These are phyloP conservation scores for Aphanomyces invadans DNA, from an alignment of 352 stramenopile genomes.

Conservation along the genomic window DNA sequence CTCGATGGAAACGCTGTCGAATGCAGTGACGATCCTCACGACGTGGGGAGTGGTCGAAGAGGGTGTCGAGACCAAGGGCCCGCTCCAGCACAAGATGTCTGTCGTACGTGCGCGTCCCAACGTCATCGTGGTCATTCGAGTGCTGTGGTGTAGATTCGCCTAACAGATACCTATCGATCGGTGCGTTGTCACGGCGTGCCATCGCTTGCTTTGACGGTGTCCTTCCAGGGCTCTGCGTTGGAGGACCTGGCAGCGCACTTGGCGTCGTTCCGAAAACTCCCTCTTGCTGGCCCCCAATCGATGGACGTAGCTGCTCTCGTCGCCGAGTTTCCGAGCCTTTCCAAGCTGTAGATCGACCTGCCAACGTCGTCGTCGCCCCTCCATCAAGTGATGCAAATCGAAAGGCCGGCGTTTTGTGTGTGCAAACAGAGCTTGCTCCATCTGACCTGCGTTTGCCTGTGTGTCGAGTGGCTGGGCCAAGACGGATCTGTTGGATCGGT, in stretches of 20 bases:
- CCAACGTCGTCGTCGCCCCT: too few species aligned
- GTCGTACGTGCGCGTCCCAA: not conserved
- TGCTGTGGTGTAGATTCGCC: conserved; percentile 18
- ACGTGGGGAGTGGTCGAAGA: conserved; percentile 56
- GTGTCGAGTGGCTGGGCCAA: too few species aligned
- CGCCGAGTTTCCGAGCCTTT: conserved; percentile 52
- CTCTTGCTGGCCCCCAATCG: conserved; percentile 30
- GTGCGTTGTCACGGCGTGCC: conserved; percentile 8
- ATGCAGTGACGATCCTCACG: conserved; percentile 57
- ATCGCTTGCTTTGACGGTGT: too few species aligned
- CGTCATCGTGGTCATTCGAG: not conserved
- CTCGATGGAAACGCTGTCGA: conserved; percentile 75
- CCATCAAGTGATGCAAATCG: too few species aligned
- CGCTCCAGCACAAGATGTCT: conserved; percentile 10
- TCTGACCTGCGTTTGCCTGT: too few species aligned
- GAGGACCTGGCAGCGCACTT: conserved; percentile 30
- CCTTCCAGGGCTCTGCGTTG: conserved; percentile 50
- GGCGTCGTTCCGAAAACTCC: conserved; percentile 54
- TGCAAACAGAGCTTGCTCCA: too few species aligned
- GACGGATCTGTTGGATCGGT: too few species aligned
- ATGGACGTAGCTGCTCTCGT: conserved; percentile 46
- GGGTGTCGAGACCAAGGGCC: conserved; percentile 22
- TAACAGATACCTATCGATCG: not conserved
- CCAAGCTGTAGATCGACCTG: conserved; percentile 45
- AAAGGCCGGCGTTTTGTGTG: too few species aligned